Percentiles rank a stretch among this genome's conserved stretches.
phyloP scores from a whole-genome alignment of 208 protist species.

The Leishmania mexicana region DNA sequence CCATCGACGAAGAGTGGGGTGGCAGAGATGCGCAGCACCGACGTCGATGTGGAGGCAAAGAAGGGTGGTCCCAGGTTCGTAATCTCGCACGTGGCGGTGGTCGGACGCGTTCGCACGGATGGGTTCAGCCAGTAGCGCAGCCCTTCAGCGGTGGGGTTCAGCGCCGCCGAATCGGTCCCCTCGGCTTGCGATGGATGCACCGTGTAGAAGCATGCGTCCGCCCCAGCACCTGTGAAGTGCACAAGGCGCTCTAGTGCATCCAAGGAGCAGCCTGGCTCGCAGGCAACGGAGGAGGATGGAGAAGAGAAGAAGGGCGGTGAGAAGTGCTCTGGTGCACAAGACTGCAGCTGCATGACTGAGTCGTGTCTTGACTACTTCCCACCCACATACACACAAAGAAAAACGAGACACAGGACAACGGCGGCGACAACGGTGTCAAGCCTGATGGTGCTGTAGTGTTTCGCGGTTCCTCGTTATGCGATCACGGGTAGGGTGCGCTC shows the following conservation, averaged over 20 bases:
- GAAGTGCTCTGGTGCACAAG: not conserved
- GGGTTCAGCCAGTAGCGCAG: conserved; percentile 50
- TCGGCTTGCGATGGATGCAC: not conserved
- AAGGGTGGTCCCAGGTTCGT: conserved; percentile 30
- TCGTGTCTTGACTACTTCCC: not conserved
- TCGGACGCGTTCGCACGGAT: conserved; percentile 40
- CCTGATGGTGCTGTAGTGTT: not conserved
- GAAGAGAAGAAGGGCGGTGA: not conserved
- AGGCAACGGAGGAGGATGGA: not conserved
- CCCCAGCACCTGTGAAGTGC: conserved; percentile 30
- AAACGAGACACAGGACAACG: conserved; percentile 5
- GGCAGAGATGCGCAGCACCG: conserved; percentile 39
- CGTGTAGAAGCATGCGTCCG: conserved; percentile 31
- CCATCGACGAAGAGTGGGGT: conserved; percentile 34
- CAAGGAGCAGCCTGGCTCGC: conserved; percentile 17
- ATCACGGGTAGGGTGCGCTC: not conserved
- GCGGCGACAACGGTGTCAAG: not conserved
- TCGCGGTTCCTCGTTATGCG: not conserved
- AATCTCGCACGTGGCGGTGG: conserved; percentile 56
- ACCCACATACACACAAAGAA: not conserved
- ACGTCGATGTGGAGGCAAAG: conserved; percentile 36
- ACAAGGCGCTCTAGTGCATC: conserved; percentile 40
- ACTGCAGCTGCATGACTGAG: conserved; percentile 1
- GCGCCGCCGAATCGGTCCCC: not conserved
- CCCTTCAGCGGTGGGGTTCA: not conserved